phyloP scores from a whole-genome alignment of 2,329 filamentous ascomycete species.

The Sporothrix humicola region DNA sequence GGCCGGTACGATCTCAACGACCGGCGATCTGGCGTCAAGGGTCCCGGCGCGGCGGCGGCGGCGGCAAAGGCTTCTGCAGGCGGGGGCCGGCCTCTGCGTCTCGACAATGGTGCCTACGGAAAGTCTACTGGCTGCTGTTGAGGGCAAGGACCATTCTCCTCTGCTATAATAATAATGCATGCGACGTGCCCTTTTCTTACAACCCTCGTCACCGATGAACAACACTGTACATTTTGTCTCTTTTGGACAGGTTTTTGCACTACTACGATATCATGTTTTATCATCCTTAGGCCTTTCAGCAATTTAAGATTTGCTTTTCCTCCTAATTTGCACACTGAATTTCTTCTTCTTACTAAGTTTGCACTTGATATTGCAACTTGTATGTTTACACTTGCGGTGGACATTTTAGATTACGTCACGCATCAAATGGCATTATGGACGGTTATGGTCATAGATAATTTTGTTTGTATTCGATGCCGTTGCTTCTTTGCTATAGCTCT shows the following conservation, averaged over 20 bases:
- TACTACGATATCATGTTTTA: constrained; percentile 12
- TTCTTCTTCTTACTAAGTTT: not conserved
- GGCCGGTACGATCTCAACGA: constrained; percentile 95
- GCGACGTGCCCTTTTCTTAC: not conserved
- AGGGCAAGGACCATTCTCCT: not conserved
- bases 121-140: constrained; percentile 49
- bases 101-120: constrained; percentile 47
- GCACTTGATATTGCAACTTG: not conserved
- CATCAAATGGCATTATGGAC: too few relatives aligned
- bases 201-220: not conserved
- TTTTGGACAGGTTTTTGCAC: not conserved
- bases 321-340: not conserved
- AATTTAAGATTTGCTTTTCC: not conserved
- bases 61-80: constrained; percentile 43
- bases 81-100: constrained; percentile 47
- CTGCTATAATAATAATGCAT: not conserved
- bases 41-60: constrained; percentile 51
- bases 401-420: too few relatives aligned
- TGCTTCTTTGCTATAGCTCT: constrained; percentile 1
- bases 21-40: constrained; percentile 88
- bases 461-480: constrained; percentile 8
- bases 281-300: not conserved
- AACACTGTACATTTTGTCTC: constrained; percentile 20
- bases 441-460: not conserved
- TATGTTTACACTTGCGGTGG: too few relatives aligned